Base-by-base conservation (phyloP, 2,329 filamentous ascomycete genomes). In the Fusarium marasasianum region DNA sequence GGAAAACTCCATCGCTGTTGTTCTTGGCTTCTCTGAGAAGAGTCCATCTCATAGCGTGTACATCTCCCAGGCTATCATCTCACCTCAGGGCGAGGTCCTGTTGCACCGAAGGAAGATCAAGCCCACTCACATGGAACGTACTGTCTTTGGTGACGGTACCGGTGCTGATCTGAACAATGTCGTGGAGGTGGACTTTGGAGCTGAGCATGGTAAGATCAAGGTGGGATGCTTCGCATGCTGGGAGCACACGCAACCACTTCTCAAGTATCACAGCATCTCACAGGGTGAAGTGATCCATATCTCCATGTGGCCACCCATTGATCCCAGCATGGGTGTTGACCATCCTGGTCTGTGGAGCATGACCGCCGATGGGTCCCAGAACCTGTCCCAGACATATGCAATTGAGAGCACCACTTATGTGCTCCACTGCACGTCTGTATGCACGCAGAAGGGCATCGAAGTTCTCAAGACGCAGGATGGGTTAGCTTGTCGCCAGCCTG, bases 361-460 rank as follows among this genome's bases (percentile, higher is more conserved):
- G 77, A 78, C 77, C 22, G 75, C 76, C 12, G 77, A 80, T 35
- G 83, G 83, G 9, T 84, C 82, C 63, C 83, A 82, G 37, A 83
- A 76, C 50, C 80, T 89, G 3, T 86, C 87, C 0, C 86, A 87
- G 68, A 84, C 85, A 0, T 90, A 90, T 72, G 89, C 89, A 3
- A 85, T 91, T 14, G 90, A 91, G 76, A 85, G 86, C 4, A 82
- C 83, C 14, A 79, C 86, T 0, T 91, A 87, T 67, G 89, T 91
- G 2, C 83, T 90, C 6, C 76, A 78, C 26, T 66, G 71, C 35
- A 79, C 77, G 3, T 64, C 71, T 2, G 73, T 79, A 6, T 81
- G 88, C 56, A 83, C 81, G 0, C 73, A 85, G 12, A 76, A 81
- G 20, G 88, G 85, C 2, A 78, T 79, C 1, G 72, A 78, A 0